phyloP scores from a whole-genome alignment of 257 asterid species.

The Solanum sejunctum region DNA sequence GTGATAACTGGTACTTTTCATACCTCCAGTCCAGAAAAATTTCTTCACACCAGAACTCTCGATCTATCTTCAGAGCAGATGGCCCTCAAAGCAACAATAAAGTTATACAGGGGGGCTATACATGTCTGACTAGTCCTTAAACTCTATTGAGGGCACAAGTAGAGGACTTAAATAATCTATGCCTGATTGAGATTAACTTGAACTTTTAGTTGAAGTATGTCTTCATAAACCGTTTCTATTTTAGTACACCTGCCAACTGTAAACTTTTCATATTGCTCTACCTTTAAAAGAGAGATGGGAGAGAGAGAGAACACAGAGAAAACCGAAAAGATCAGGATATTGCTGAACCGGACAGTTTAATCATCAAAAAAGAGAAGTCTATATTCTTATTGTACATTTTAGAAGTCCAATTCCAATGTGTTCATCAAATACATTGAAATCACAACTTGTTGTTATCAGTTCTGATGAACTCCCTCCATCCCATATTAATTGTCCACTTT shows the following conservation, averaged over 20 bases:
- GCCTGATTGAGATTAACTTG: not conserved
- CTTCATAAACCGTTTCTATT: not conserved
- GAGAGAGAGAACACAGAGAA: not conserved
- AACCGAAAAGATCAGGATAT: not conserved
- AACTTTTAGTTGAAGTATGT: not conserved
- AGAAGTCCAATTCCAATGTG: not conserved
- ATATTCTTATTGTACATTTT: not conserved
- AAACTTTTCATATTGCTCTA: not conserved
- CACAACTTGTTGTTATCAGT: not conserved
- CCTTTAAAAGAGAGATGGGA: not conserved
- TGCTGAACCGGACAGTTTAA: not conserved
- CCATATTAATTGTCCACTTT: not conserved
- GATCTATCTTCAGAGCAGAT: not conserved
- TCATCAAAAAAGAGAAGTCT: not conserved
- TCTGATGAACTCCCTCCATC: not conserved
- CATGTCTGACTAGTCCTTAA: not conserved
- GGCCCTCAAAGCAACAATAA: not conserved
- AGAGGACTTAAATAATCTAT: not conserved
- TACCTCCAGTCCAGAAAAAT: not conserved
- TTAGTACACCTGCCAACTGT: not conserved
- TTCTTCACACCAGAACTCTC: not conserved
- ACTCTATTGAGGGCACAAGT: not conserved
- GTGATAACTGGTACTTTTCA: not conserved
- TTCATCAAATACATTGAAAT: not conserved
- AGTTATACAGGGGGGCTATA: not conserved